Evolutionary conservation across 495 filamentous ascomycete species (phyloP).

Genomic region (Aspergillus kassunensis): DNA sequence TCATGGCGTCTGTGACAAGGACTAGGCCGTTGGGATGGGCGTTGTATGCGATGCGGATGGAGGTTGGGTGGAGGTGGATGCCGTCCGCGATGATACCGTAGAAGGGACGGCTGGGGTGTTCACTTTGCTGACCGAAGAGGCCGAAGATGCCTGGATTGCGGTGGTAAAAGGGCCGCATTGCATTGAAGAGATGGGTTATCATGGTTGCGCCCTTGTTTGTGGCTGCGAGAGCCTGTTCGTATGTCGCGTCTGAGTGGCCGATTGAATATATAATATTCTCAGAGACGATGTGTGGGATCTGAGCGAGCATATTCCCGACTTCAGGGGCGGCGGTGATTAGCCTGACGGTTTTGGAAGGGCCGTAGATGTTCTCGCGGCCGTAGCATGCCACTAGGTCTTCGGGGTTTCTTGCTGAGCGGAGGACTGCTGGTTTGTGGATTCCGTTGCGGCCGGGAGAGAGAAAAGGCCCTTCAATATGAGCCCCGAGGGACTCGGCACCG

Average conservation of each 20-base stretch:
- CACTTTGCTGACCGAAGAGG: conserved; percentile 50
- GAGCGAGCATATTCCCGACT: conserved; percentile 54
- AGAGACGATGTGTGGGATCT: conserved; percentile 57
- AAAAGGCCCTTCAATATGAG: conserved; percentile 84
- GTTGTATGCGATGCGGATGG: conserved; percentile 57
- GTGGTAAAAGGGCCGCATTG: conserved; percentile 81
- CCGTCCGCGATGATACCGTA: conserved; percentile 62
- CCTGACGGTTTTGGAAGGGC: conserved; percentile 46
- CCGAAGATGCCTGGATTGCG: conserved; percentile 83
- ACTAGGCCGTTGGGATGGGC: conserved; percentile 52
- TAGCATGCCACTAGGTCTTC: conserved; percentile 64
- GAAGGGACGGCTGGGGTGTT: conserved; percentile 43
- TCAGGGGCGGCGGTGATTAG: conserved; percentile 83
- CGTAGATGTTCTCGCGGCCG: conserved; percentile 56
- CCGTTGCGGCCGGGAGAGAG: conserved; percentile 68
- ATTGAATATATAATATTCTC: conserved; percentile 67
- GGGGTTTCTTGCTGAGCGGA: conserved; percentile 50
- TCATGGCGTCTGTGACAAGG: conserved; percentile 60
- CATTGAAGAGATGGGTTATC: conserved; percentile 90
- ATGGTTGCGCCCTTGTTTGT: conserved; percentile 69
- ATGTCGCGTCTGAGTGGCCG: conserved; percentile 79
- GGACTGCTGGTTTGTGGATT: conserved; percentile 63
- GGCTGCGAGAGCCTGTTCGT: conserved; percentile 64
- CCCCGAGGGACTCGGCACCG: conserved; percentile 77
- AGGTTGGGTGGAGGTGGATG: conserved; percentile 58